A percentile compares a stretch with the other conserved stretches of the same genome.
These are phyloP conservation scores for Lentinula detonsa DNA, from an alignment of 768 basidiomycete genomes.

Conservation along the genomic window DNA sequence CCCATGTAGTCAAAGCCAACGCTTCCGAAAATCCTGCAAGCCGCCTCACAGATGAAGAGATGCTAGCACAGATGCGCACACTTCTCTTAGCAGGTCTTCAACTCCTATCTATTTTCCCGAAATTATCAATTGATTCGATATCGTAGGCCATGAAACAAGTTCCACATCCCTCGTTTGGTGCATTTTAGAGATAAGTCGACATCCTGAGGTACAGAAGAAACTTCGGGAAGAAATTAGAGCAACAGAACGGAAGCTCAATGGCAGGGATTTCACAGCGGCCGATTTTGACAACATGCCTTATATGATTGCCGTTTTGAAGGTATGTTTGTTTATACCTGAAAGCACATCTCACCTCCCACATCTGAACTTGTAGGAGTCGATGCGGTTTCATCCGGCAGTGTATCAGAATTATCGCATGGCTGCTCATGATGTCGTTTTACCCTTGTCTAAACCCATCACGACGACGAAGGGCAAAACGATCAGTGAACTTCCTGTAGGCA, in stretches of 20 bases:
- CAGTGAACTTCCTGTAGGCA: conserved; percentile 38
- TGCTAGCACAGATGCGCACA: conserved; percentile 32
- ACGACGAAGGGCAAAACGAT: conserved; percentile 38
- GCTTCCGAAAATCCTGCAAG: conserved; percentile 28
- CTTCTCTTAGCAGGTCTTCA: background rate
- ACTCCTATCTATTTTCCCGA: background rate
- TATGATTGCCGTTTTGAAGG: conserved; percentile 43
- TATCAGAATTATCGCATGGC: conserved; percentile 50
- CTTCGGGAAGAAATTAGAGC: conserved; percentile 57
- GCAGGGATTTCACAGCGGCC: conserved; percentile 33
- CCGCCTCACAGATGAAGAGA: conserved; percentile 32
- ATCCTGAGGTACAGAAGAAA: conserved; percentile 50
- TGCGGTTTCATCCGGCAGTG: conserved; percentile 49
- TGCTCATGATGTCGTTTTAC: conserved; percentile 47
- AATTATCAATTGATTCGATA: background rate
- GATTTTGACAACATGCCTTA: conserved; percentile 50
- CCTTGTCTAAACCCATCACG: conserved; percentile 48
- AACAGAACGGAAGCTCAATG: conserved; percentile 26
- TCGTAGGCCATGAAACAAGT: conserved; percentile 48
- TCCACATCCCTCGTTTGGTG: conserved; percentile 56
- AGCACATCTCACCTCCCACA: background rate
- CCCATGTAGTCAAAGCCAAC: conserved; percentile 35
- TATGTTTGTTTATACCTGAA: conserved; percentile 7
- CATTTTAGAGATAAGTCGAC: conserved; percentile 53
- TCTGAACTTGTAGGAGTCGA: conserved; percentile 30